phyloP scores from a whole-genome alignment of 1,284 basidiomycete species.

The Apiotrichum gamsii region DNA sequence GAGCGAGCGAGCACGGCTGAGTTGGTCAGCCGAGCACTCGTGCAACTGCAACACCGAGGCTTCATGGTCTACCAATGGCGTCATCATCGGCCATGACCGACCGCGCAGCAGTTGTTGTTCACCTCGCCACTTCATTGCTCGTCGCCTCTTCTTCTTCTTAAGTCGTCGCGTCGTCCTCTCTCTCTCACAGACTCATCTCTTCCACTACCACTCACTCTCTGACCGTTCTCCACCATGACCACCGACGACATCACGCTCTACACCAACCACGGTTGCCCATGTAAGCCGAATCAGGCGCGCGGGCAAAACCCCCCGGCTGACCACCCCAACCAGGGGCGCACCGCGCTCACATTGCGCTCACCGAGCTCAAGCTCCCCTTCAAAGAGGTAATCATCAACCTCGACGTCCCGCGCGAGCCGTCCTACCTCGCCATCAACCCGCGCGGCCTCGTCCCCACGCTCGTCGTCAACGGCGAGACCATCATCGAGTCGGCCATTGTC shows the following conservation, averaged over 20 bases:
- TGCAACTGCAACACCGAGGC: too few relatives aligned
- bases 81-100: too few relatives aligned
- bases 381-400: slow-evolving; percentile 11
- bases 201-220: too few relatives aligned
- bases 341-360: slow-evolving; percentile 10
- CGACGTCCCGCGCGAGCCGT: slow-evolving; percentile 7
- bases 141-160: too few relatives aligned
- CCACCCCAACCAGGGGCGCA: slow-evolving; percentile 6
- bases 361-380: slow-evolving; percentile 6
- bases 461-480: slow-evolving; percentile 3
- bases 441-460: slow-evolving; percentile 10
- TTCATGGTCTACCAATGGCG: too few relatives aligned
- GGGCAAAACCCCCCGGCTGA: background rate
- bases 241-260: slow-evolving; percentile 7
- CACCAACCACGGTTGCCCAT: slow-evolving; percentile 8
- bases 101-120: too few relatives aligned
- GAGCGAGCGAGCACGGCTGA: too few relatives aligned
- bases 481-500: slow-evolving; percentile 9
- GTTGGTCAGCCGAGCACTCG: too few relatives aligned
- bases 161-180: too few relatives aligned
- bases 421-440: slow-evolving; percentile 13
- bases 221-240: too few relatives aligned
- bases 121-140: too few relatives aligned
- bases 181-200: too few relatives aligned
- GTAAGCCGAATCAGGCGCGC: background rate